Evolutionary conservation across 1,139 yeast genomes (phyloP).

Genomic region (Pichia sp.): DNA sequence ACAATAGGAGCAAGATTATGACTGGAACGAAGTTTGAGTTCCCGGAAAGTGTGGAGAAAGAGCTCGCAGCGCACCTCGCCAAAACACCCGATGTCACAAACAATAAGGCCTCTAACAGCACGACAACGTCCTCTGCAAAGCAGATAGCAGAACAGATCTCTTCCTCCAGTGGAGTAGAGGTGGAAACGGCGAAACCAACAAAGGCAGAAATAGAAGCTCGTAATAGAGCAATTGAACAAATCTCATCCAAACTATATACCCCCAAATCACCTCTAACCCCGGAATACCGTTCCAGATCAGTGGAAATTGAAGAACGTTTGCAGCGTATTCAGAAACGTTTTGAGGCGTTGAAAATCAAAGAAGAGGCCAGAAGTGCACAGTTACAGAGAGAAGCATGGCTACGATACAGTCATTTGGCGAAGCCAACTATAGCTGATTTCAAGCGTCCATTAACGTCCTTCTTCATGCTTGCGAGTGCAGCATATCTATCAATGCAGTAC

Average conservation of each 20-base stretch:
- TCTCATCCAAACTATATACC: conserved; percentile 19
- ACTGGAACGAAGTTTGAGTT: conserved; percentile 9
- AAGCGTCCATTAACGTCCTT: conserved; percentile 24
- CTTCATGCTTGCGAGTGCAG: conserved; percentile 23
- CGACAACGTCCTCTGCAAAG: no score
- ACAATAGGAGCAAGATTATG: no score
- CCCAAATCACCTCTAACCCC: conserved; percentile 24
- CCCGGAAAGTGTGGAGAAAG: conserved; percentile 12
- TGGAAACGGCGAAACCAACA: background rate
- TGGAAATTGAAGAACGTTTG: conserved; percentile 23
- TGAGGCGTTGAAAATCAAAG: conserved; percentile 17
- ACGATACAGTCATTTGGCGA: conserved; percentile 14
- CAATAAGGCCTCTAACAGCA: no score
- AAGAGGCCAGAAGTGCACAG: conserved; percentile 17
- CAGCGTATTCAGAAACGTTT: conserved; percentile 19
- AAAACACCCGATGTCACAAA: background rate
- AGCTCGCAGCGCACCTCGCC: conserved; percentile 6
- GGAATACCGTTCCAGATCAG: conserved; percentile 21
- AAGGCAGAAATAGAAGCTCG: conserved; percentile 4
- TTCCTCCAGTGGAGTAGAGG: background rate
- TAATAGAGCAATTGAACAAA: conserved; percentile 12
- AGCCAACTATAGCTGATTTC: conserved; percentile 22
- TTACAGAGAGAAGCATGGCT: conserved; percentile 17
- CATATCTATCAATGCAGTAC: conserved; percentile 23
- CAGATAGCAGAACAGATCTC: background rate